Conservation (phyloP, 805 yeast genomes). For the Candida mattraensis region DNA sequence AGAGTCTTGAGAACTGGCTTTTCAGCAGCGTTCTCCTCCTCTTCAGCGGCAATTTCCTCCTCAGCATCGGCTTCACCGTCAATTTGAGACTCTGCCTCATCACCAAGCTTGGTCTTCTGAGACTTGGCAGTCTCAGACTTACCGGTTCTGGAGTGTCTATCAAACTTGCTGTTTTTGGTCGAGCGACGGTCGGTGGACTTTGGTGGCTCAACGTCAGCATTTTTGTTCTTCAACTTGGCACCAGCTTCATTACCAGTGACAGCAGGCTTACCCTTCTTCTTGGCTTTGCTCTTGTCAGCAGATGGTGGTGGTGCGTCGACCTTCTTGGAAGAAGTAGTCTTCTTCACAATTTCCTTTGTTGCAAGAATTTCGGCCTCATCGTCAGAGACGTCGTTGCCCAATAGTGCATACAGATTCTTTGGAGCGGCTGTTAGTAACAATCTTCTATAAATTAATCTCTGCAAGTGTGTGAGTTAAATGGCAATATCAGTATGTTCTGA, state of each 20-base stretch:
- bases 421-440: too few relatives aligned
- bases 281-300: constrained; percentile 79
- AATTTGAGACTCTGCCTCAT: constrained; percentile 52
- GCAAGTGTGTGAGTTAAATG: too few relatives aligned
- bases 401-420: constrained; percentile 81
- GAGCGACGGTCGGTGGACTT: constrained; percentile 46
- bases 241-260: constrained; percentile 91
- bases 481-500: too few relatives aligned
- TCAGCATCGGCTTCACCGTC: constrained; percentile 62
- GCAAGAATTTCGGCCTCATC: constrained; percentile 54
- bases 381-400: constrained; percentile 89
- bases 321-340: constrained; percentile 83
- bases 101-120: constrained; percentile 87
- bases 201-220: constrained; percentile 60
- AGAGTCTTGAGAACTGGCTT: constrained; percentile 66
- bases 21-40: constrained; percentile 40
- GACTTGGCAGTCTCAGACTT: constrained; percentile 85
- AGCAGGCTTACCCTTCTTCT: constrained; percentile 64
- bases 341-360: constrained; percentile 78
- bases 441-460: too few relatives aligned
- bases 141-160: constrained; percentile 85
- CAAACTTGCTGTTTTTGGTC: constrained; percentile 56
- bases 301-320: constrained; percentile 77
- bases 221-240: constrained; percentile 67
- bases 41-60: constrained; percentile 39